A percentile compares a stretch with the other conserved stretches of the same genome.
Conservation (phyloP, 192 early-diverging fungal genomes). For the Fimicolochytrium jonesii region DNA sequence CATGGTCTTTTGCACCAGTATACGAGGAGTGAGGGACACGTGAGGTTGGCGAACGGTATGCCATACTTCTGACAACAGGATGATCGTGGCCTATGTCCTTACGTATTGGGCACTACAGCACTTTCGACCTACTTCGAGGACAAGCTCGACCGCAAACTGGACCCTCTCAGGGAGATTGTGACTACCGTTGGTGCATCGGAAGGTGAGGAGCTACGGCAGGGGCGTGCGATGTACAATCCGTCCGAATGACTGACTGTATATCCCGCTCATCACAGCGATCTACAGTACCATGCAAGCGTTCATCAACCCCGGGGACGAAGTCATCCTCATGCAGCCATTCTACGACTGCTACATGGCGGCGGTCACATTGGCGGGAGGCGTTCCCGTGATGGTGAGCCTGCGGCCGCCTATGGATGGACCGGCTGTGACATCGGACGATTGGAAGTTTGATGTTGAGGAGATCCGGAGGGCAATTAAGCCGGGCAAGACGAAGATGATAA, state of each 20-base stretch:
- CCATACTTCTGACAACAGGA: neutral
- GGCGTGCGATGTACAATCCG: no score
- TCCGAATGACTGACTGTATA: no score
- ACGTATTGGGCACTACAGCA: slow-evolving; percentile 34
- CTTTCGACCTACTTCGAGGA: slow-evolving; percentile 73
- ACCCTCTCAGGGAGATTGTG: slow-evolving; percentile 77
- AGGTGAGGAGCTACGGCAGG: slow-evolving; percentile 48
- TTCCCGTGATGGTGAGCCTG: slow-evolving; percentile 82
- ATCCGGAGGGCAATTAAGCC: slow-evolving; percentile 69
- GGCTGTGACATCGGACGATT: slow-evolving; percentile 65
- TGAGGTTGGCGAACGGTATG: slow-evolving; percentile 34
- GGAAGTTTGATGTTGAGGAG: slow-evolving; percentile 83
- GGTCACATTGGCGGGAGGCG: slow-evolving; percentile 81
- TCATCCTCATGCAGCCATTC: slow-evolving; percentile 92
- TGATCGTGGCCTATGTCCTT: neutral
- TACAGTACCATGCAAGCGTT: slow-evolving; percentile 70
- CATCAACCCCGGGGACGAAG: slow-evolving; percentile 77
- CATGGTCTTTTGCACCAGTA: slow-evolving; percentile 79
- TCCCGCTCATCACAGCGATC: slow-evolving; percentile 43
- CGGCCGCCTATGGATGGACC: slow-evolving; percentile 45
- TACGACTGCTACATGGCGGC: slow-evolving; percentile 84
- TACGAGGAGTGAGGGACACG: slow-evolving; percentile 57
- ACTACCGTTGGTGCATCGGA: slow-evolving; percentile 90
- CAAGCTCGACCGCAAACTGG: slow-evolving; percentile 61
- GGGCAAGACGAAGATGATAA: slow-evolving; percentile 73